phyloP scores from a whole-genome alignment of 108 stramenopile species.

The Cylindrotheca fusiformis region DNA sequence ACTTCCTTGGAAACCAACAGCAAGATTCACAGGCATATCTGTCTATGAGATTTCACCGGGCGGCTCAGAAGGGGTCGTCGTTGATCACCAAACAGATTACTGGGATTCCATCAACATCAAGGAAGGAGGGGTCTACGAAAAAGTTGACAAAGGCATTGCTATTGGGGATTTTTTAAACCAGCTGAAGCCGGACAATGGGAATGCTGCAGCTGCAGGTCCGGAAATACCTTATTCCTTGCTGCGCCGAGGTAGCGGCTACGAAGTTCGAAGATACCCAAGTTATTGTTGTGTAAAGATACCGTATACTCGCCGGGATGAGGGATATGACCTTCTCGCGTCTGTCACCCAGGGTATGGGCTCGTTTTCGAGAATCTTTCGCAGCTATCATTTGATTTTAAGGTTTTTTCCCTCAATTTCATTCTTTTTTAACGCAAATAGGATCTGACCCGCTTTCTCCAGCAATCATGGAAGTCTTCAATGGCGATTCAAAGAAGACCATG shows the following conservation, averaged over 20 bases:
- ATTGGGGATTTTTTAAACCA: conserved; percentile 80
- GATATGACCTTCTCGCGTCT: conserved; percentile 72
- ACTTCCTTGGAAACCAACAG: conserved; percentile 90
- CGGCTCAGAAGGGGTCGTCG: conserved; percentile 51
- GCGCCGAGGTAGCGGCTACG: conserved; percentile 78
- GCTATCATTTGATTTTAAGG: neutral
- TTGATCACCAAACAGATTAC: conserved; percentile 84
- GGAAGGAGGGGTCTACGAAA: conserved; percentile 48
- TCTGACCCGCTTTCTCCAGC: conserved; percentile 80
- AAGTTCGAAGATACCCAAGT: conserved; percentile 75
- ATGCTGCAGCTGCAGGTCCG: conserved; percentile 61
- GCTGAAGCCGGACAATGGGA: conserved; percentile 59
- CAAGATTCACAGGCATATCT: conserved; percentile 92
- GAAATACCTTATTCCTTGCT: conserved; percentile 84
- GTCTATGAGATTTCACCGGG: conserved; percentile 69
- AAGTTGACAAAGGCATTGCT: conserved; percentile 57
- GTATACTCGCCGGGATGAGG: conserved; percentile 79
- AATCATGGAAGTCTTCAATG: conserved; percentile 65
- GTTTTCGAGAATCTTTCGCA: neutral
- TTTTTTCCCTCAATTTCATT: no score
- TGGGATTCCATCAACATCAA: conserved; percentile 93
- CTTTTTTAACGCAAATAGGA: conserved; percentile 34
- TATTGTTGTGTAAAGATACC: conserved; percentile 53
- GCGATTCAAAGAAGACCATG: conserved; percentile 71
- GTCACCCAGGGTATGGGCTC: conserved; percentile 42